Conservation (phyloP, 2,329 filamentous ascomycete genomes). For the Thermoascus crustaceus region DNA sequence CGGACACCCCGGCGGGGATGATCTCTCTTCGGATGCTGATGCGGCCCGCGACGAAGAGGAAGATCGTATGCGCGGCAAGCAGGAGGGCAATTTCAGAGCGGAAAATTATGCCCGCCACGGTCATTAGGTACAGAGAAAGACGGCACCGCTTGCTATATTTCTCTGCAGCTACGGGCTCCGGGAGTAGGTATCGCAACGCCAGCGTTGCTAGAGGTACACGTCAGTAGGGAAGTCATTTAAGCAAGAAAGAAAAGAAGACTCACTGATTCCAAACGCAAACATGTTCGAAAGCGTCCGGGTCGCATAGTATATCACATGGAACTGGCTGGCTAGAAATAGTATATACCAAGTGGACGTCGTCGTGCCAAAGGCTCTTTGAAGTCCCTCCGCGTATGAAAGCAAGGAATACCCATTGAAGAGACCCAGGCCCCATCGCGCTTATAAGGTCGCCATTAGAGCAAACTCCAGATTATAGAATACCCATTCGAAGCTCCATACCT, state of each 20-base stretch:
- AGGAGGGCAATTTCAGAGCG: constrained; percentile 82
- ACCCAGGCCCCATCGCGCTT: constrained; percentile 69
- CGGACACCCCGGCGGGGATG: constrained; percentile 57
- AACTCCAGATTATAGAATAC: background rate
- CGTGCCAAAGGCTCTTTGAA: constrained; percentile 61
- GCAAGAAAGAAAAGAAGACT: constrained; percentile 26
- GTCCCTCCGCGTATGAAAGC: constrained; percentile 53
- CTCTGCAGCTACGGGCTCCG: constrained; percentile 24
- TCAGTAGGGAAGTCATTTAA: constrained; percentile 6
- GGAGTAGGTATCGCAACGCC: constrained; percentile 42
- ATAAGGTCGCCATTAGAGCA: constrained; percentile 8
- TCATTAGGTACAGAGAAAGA: constrained; percentile 64
- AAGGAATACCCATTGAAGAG: constrained; percentile 65
- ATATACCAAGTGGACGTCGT: constrained; percentile 70
- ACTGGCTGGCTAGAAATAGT: constrained; percentile 71
- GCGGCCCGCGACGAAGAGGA: constrained; percentile 51
- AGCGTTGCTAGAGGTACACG: constrained; percentile 24
- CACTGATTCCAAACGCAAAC: constrained; percentile 85
- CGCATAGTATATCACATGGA: constrained; percentile 88
- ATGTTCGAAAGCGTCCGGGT: constrained; percentile 90
- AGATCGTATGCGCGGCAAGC: constrained; percentile 58
- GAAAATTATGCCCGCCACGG: constrained; percentile 74
- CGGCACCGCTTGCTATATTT: constrained; percentile 44
- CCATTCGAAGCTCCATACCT: constrained; percentile 31
- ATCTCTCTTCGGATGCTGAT: constrained; percentile 48